phyloP scores from a whole-genome alignment of 768 basidiomycete genomes.

The Suillus brevipes region DNA sequence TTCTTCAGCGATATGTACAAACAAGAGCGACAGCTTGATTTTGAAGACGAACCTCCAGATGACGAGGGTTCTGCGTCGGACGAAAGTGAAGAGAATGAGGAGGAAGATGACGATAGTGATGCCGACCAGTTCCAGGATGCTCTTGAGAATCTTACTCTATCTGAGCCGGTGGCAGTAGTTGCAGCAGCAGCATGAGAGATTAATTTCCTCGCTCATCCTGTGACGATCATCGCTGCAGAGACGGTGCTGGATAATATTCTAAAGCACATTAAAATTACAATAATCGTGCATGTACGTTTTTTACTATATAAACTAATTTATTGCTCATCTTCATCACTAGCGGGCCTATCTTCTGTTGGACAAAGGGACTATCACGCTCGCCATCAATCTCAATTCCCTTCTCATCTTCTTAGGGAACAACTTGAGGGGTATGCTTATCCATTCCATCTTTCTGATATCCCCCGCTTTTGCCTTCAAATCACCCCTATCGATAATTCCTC shows the following conservation, averaged over 20 bases:
- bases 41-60: conserved; percentile 73
- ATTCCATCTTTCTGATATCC: not conserved
- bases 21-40: conserved; percentile 62
- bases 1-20: not conserved
- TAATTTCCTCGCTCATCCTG: not conserved
- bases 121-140: conserved; percentile 62
- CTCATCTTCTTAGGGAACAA: not conserved
- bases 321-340: conserved; percentile 12
- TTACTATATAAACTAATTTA: not conserved
- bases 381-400: not conserved
- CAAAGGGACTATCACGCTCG: not conserved
- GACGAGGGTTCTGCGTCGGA: conserved; percentile 35
- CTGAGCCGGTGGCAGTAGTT: not conserved
- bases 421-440: not conserved
- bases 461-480: not conserved
- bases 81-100: conserved; percentile 41
- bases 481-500: not conserved
- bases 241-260: not conserved
- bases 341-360: not conserved
- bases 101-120: conserved; percentile 37
- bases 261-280: not conserved
- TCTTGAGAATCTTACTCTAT: conserved; percentile 54
- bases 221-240: not conserved
- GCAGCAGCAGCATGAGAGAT: not conserved
- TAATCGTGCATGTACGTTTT: not conserved